A percentile compares a stretch with the other conserved stretches of the same genome.
phyloP scores from a whole-genome alignment of 2,329 filamentous ascomycete genomes.

The Lachnellula subtilissima region DNA sequence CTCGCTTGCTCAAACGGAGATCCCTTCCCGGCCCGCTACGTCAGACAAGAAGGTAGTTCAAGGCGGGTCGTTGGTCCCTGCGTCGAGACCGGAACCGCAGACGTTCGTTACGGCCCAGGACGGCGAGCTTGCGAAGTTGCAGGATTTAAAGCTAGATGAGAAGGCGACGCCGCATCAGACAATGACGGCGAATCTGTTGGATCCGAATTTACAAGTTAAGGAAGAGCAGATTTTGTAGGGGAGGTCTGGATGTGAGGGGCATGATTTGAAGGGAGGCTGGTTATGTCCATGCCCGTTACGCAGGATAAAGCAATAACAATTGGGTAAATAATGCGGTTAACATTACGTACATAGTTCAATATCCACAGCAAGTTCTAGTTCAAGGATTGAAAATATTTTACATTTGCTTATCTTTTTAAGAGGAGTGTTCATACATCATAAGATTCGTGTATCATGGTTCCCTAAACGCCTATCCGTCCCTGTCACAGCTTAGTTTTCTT shows the following conservation, averaged over 20 bases:
- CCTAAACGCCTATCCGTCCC: no score
- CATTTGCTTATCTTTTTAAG: no score
- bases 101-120: slow-evolving; percentile 23
- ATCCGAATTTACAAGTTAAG: slow-evolving; percentile 8
- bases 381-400: no score
- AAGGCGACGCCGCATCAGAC: slow-evolving; percentile 13
- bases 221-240: neutral
- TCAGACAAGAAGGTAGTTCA: slow-evolving; percentile 8
- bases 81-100: slow-evolving; percentile 19
- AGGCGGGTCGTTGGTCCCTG: slow-evolving; percentile 18
- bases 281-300: no score
- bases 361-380: no score
- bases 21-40: neutral
- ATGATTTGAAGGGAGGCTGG: neutral
- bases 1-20: neutral
- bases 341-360: no score
- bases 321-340: no score
- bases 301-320: no score
- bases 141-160: slow-evolving; percentile 13
- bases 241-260: neutral
- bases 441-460: no score
- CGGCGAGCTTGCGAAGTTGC: slow-evolving; percentile 5
- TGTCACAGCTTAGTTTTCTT: no score
- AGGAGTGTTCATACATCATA: no score
- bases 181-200: slow-evolving; percentile 10